Percentiles rank a stretch among this genome's conserved stretches.
These are phyloP conservation scores for Leccinum olivaceopallidum DNA, from an alignment of 768 basidiomycete species.

Conservation along the genomic window DNA sequence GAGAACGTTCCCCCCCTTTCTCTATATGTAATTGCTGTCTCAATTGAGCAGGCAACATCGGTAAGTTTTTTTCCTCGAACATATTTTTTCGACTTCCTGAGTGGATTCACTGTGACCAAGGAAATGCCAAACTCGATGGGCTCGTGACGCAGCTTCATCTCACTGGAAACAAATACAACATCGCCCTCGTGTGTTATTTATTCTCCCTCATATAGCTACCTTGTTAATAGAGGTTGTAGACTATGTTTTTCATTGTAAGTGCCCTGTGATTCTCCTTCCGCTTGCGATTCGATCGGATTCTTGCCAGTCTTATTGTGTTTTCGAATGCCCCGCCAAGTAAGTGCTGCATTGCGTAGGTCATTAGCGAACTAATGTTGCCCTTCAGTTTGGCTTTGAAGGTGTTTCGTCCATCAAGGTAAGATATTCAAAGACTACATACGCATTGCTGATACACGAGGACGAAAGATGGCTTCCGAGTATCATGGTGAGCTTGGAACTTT, in stretches of 20 bases:
- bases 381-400: conserved; percentile 50
- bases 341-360: neutral
- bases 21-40: neutral
- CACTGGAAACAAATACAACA: conserved; percentile 61
- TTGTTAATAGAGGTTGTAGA: conserved; percentile 37
- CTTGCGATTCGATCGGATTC: neutral
- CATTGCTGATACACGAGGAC: conserved; percentile 15
- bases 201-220: neutral
- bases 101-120: conserved; percentile 22
- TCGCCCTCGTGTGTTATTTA: conserved; percentile 50
- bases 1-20: neutral
- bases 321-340: conserved; percentile 73
- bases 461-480: conserved; percentile 64
- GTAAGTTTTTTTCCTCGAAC: conserved; percentile 29
- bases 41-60: conserved; percentile 52
- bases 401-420: conserved; percentile 62
- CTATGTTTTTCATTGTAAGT: conserved; percentile 70
- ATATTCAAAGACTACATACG: neutral
- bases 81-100: neutral
- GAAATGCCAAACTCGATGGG: conserved; percentile 70
- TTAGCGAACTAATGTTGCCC: neutral
- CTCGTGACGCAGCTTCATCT: conserved; percentile 57
- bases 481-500: conserved; percentile 40
- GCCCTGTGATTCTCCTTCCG: neutral
- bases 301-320: conserved; percentile 36